Evolutionary conservation across 2,329 filamentous ascomycete genomes (phyloP).

Genomic region (Colletotrichum sp.): DNA sequence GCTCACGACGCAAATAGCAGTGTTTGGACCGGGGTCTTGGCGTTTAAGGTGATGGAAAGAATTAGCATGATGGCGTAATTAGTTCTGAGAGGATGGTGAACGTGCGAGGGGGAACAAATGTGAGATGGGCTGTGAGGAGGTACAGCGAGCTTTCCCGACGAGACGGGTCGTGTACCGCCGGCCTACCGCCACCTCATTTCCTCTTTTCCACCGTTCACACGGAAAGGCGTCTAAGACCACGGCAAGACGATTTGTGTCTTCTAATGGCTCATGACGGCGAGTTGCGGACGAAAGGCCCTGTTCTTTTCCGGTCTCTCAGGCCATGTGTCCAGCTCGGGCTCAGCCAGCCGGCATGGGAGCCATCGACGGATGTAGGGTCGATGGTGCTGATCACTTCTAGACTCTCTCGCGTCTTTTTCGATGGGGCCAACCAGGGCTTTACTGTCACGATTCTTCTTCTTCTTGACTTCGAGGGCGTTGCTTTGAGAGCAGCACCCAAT

Average conservation of each 20-base stretch:
- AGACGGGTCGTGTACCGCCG: background rate
- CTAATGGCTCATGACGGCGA: too few species aligned
- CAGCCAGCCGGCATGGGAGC: background rate
- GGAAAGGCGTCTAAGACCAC: too few species aligned
- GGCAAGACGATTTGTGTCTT: too few species aligned
- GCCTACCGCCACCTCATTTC: conserved; percentile 3
- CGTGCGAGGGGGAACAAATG: background rate
- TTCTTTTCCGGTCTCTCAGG: too few species aligned
- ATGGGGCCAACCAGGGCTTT: rapidly evolving
- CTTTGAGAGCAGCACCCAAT: background rate
- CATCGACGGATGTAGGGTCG: background rate
- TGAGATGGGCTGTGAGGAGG: background rate
- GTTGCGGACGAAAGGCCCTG: too few species aligned
- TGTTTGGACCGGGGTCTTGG: background rate
- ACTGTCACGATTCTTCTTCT: background rate
- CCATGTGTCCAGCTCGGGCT: too few species aligned
- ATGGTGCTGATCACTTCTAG: background rate
- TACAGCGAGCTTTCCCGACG: background rate
- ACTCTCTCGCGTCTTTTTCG: background rate
- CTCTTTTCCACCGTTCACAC: background rate
- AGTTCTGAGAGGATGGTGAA: background rate
- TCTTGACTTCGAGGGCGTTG: background rate
- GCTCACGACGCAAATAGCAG: background rate
- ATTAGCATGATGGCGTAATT: background rate
- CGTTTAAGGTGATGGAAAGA: background rate